These are phyloP conservation scores for Aspergillus sp. DNA, from an alignment of 2,329 filamentous ascomycete species.

Conservation along the genomic window DNA sequence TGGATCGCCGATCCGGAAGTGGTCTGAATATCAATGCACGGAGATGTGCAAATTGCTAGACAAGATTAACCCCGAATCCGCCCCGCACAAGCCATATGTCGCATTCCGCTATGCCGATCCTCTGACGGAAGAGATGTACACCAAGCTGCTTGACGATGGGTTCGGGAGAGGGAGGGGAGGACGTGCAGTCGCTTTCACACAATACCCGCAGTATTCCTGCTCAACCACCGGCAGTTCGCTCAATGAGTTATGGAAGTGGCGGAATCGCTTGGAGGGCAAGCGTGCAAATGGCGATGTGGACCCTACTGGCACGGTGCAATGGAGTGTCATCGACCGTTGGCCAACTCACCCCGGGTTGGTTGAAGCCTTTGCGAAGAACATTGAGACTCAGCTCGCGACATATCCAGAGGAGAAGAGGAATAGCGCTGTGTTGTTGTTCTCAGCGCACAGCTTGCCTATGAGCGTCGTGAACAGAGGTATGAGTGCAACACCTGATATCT, in stretches of 20 bases:
- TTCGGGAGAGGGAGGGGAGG: conserved; percentile 88
- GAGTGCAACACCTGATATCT: conserved; percentile 7
- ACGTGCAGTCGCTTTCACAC: conserved; percentile 90
- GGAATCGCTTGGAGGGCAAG: conserved; percentile 75
- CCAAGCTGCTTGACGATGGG: conserved; percentile 72
- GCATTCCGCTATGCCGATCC: conserved; percentile 94
- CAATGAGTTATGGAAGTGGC: conserved; percentile 98
- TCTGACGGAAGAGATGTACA: conserved; percentile 90
- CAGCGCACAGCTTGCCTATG: conserved; percentile 95
- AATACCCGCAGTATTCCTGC: conserved; percentile 98
- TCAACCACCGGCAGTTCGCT: conserved; percentile 93
- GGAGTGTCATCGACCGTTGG: conserved; percentile 98
- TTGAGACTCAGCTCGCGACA: conserved; percentile 73
- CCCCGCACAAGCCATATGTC: conserved; percentile 94
- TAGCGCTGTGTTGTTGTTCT: conserved; percentile 82
- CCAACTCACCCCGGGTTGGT: conserved; percentile 84
- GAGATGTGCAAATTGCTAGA: conserved; percentile 99
- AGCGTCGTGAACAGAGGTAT: conserved; percentile 85
- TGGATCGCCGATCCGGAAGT: conserved; percentile 95
- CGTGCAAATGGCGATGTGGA: conserved; percentile 46
- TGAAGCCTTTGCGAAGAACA: conserved; percentile 86
- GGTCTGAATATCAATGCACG: conserved; percentile 87
- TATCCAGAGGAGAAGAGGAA: conserved; percentile 77
- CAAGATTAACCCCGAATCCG: conserved; percentile 81
- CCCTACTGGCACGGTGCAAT: conserved; percentile 67